Base-by-base conservation (phyloP, 331 rosid genomes). In the Erythrophleum ivorense region DNA sequence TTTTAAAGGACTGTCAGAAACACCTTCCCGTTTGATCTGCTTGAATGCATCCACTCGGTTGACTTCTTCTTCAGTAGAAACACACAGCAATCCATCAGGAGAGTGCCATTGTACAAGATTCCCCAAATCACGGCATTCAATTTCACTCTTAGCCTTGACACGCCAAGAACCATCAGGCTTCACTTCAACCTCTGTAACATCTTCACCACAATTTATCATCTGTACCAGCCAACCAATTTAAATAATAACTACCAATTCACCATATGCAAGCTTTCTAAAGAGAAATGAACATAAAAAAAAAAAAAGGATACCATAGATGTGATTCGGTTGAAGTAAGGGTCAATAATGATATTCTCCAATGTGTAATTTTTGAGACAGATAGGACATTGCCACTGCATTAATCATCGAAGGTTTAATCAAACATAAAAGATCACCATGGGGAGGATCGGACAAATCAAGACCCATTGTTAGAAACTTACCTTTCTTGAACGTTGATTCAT, bases 371-470 rank as follows among this genome's bases (percentile, higher is more conserved):
- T 92, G 46, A 96, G 95, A 88, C 99, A 96, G 68, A 90, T 84
- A 33, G 99, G 99, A 80, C 99, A 96, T 58, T 96, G 99, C 99
- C 99, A 96, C 99, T 96, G 98, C 93, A 94, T 79, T 81, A 69
- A 90, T 53, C 88, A 85, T 83, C 34, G 53, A 86, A 88, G 53
- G 80, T 64, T 36, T 82, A 85, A 77, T 21, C 80, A 78, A 70
- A 82, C 72, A 73, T 72, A 64, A 50, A 62, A 72, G 50, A 60
- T 52, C 73, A 53, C 65, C 33, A 76, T 1, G 13, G 9, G 80
- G 76, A 67, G 72, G 48, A 59, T 52, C 21, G 40, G 2, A 76
- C 10, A 81, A 87, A 59, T 40, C 72, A 34, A 18, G 58, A 59
- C 71, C n/a, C 18, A 21, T 19, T 66, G 53, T 58, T 34, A 73